Evolutionary conservation across 495 filamentous ascomycete genomes (phyloP), one percentile per base, ranked within the genome.

Genomic region (Aspergillus funiculosus): DNA sequence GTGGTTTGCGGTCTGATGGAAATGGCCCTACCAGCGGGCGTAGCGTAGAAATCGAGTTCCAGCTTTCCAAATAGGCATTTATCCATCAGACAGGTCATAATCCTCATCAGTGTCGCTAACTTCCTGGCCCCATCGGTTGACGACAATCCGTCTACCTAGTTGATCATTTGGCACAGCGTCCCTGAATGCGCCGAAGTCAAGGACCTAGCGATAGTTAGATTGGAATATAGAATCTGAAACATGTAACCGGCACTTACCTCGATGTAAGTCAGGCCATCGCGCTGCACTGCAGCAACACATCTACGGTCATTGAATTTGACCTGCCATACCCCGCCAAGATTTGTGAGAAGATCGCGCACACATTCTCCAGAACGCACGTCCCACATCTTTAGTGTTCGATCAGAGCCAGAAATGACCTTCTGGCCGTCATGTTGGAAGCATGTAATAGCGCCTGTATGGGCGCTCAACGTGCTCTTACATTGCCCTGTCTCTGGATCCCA

Each of bases 311-410:
- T 89, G 66, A 99, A 99, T 59, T 89, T 89, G 57, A 99, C 92
- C 68, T 99, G 92, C 92, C 92, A 99, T 29, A 99, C 92, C 6
- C 89, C 88, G 54, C 83, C 89, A 44, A 99, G 74, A 59, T 96
- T 89, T n/a, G 87, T 95, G 52, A 99, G 76, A 19, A 99, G 79
- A 68, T 99, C 92, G 47, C 89, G 82, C 30, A 95, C 83, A 63
- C 89, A 95, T 43, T 94, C 87, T 39, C 92, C 92, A 18, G 80
- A 92, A 52, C 81, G 79, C 26, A 95, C 83, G 64, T 97, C 88
- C 94, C 94, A 99, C 88, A 99, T 94, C 72, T 99, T 99, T 49
- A 99, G 69, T 15, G 88, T 95, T 54, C 89, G 81, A 62, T 99
- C 92, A 39, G 87, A 94, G 30, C 92, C 92, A 28, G 88, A 95